These are phyloP conservation scores for Tremellales sp. DNA, from an alignment of 1,284 basidiomycete genomes.

Conservation along the genomic window DNA sequence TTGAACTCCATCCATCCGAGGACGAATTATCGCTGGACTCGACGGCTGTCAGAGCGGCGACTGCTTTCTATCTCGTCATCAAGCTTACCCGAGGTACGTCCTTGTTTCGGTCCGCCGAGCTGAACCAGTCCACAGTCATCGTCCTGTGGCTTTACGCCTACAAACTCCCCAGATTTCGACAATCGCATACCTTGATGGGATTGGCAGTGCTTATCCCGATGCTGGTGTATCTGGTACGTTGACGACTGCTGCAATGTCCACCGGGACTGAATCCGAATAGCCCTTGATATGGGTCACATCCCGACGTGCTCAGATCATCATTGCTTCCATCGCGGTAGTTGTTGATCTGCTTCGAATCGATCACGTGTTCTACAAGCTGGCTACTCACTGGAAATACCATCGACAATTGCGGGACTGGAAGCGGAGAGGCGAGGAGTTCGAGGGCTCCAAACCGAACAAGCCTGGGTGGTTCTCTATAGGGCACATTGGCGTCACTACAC, in stretches of 20 bases:
- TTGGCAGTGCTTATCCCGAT: conserved; percentile 36
- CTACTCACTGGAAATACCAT: neutral
- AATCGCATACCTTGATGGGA: conserved; percentile 25
- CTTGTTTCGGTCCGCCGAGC: neutral
- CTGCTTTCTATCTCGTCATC: conserved; percentile 40
- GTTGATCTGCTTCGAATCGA: conserved; percentile 27
- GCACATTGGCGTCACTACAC: conserved; percentile 22
- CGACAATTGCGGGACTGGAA: neutral
- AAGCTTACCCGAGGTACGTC: conserved; percentile 29
- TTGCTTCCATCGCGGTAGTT: conserved; percentile 26
- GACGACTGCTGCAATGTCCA: neutral
- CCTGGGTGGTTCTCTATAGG: neutral
- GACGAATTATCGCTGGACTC: conserved; percentile 17
- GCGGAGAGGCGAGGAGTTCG: neutral
- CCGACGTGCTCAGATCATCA: conserved; percentile 26
- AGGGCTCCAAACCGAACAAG: too few relatives aligned
- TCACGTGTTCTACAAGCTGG: conserved; percentile 6
- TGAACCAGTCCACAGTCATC: conserved; percentile 16
- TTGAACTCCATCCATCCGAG: conserved; percentile 29
- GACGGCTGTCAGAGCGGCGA: conserved; percentile 29
- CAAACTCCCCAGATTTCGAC: conserved; percentile 40
- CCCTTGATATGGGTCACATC: conserved; percentile 38
- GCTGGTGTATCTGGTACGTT: conserved; percentile 38
- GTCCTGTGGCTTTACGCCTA: conserved; percentile 37
- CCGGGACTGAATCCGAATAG: conserved; percentile 5